Evolutionary conservation across 2,329 filamentous ascomycete genomes (phyloP), one percentile per base, ranked within the genome.

Genomic region (Venturia effusa): DNA sequence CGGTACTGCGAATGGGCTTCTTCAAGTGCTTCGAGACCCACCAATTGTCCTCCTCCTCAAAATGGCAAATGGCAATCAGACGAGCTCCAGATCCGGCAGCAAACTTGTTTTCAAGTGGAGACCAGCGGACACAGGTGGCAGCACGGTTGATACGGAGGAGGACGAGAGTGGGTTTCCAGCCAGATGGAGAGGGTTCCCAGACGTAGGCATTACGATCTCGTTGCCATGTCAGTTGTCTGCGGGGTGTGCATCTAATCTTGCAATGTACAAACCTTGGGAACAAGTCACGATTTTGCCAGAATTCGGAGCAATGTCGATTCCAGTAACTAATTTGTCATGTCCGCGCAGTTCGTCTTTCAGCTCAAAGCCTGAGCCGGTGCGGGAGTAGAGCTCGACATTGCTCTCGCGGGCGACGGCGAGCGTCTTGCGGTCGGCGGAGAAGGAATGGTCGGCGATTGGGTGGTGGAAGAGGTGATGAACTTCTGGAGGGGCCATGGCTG

Each of bases 11-110:
- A 71, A 99, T 96, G 24, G 94, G 94, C 84, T 97, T 99, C 85
- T 97, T 97, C 73, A 99, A 79, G 78, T 99, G 94, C 83, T 99
- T 99, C 43, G 92, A 97, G 51, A 99, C 93, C 94, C 94, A 99
- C 94, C 94, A 99, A 80, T 99, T 92, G 77, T 99, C 97, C 77
- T 99, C 94, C 75, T 96, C 90, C 74, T 99, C 94, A 71, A 99
- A 99, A 80, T 97, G 97, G 82, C 94, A 99, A 70, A 97, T 84
- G 48, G 94, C 92, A 71, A 99, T 96, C 68, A 96, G 89, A 67
- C 94, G 88, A 70, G 96, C 94, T 67, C 94, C 94, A 34, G 92
- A 97, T 66, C 94, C 94, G 32, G 97, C 94, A 63, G 94, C 94
- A 75, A 99, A 99, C 78, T 99, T 99, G 74, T 87, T 89, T 81